These are phyloP conservation scores for Lizonia empirigonia DNA, from an alignment of 2,329 filamentous ascomycete species.

Conservation along the genomic window DNA sequence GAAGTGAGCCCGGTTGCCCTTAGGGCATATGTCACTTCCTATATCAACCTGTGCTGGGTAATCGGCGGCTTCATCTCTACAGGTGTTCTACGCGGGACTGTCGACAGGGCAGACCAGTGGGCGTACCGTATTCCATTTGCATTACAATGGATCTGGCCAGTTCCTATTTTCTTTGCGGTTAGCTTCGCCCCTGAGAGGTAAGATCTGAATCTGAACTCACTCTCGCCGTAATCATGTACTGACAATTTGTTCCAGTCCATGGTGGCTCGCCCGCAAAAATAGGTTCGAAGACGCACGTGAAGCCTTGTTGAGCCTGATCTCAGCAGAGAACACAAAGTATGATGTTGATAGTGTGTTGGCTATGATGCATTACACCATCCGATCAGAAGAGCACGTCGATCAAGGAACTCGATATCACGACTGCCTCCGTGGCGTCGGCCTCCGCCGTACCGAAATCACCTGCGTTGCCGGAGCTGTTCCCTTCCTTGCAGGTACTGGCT, in stretches of 20 bases:
- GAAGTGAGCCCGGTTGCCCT: conserved; percentile 71
- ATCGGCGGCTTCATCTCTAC: conserved; percentile 70
- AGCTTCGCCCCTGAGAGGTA: conserved; percentile 74
- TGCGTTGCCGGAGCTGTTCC: conserved; percentile 55
- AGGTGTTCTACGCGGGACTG: conserved; percentile 68
- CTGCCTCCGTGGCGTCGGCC: conserved; percentile 77
- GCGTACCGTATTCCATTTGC: conserved; percentile 68
- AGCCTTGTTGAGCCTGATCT: conserved; percentile 4
- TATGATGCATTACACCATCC: conserved; percentile 87
- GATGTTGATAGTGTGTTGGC: conserved; percentile 45
- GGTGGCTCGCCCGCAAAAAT: conserved; percentile 11
- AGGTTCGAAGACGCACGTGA: conserved; percentile 5
- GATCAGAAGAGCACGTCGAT: conserved; percentile 70
- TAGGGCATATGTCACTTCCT: conserved; percentile 60
- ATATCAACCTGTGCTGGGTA: conserved; percentile 48
- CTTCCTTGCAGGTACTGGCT: conserved; percentile 33
- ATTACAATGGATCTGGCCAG: conserved; percentile 74
- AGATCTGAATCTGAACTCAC: conserved; percentile 48
- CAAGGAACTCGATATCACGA: conserved; percentile 73
- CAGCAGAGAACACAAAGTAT: conserved; percentile 51
- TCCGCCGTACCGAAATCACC: conserved; percentile 77
- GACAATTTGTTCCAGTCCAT: neutral
- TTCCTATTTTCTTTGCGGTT: conserved; percentile 67
- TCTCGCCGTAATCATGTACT: neutral
- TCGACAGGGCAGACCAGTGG: conserved; percentile 64